These are phyloP conservation scores for Naegleria gruberi DNA, from an alignment of 208 protist species.

Conservation along the genomic window DNA sequence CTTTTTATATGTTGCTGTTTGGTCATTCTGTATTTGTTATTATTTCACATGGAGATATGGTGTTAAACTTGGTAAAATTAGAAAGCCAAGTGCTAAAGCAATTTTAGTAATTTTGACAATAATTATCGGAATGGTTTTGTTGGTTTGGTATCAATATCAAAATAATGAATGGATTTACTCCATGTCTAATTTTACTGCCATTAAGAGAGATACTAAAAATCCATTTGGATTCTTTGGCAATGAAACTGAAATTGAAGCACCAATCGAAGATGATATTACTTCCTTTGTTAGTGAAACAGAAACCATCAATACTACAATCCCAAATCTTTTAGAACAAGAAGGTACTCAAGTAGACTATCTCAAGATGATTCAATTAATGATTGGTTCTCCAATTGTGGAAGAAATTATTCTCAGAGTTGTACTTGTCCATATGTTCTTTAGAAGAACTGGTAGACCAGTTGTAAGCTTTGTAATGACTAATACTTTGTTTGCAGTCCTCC, in stretches of 20 bases:
- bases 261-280: background rate
- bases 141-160: background rate
- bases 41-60: conserved; percentile 17
- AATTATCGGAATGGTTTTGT: background rate
- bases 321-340: background rate
- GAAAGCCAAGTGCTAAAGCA: background rate
- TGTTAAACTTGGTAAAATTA: background rate
- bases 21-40: background rate
- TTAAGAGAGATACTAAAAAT: background rate
- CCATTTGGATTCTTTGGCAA: background rate
- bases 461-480: background rate
- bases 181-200: background rate
- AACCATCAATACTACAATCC: background rate
- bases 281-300: background rate
- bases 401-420: conserved; percentile 7
- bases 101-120: background rate
- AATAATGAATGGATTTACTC: conserved; percentile 5
- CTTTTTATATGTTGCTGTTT: background rate
- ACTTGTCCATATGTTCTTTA: background rate
- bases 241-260: background rate
- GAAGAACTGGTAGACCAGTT: background rate
- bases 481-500: background rate
- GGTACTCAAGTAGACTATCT: background rate
- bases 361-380: conserved; percentile 1
- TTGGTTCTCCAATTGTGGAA: conserved; percentile 10